A percentile compares a stretch with the other conserved stretches of the same genome.
phyloP scores from a whole-genome alignment of 441 rosid genomes.

The Jatropha multifida region DNA sequence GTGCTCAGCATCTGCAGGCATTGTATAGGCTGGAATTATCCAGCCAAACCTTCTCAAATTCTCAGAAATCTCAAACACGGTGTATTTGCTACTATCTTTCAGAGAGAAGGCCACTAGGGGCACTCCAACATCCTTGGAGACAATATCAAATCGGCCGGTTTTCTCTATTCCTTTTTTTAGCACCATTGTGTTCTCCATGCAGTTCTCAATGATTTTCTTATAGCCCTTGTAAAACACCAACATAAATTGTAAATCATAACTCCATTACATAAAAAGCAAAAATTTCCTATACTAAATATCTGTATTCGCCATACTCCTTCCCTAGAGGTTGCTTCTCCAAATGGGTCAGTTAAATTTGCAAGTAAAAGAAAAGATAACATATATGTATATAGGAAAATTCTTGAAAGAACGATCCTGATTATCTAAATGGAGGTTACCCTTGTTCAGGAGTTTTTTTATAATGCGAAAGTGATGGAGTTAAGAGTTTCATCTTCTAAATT shows the following conservation, averaged over 20 bases:
- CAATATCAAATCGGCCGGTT: slow-evolving; percentile 51
- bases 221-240: slow-evolving; percentile 49
- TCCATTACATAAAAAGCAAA: not conserved
- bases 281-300: not conserved
- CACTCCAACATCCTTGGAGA: slow-evolving; percentile 66
- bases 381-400: too few species aligned
- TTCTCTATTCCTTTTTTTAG: slow-evolving; percentile 56
- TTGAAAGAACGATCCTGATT: too few species aligned
- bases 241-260: not conserved
- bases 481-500: too few species aligned
- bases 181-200: slow-evolving; percentile 48
- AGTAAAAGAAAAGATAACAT: too few species aligned
- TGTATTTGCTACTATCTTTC: slow-evolving; percentile 53
- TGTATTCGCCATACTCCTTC: too few species aligned
- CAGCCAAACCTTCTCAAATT: slow-evolving; percentile 62
- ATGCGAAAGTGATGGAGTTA: too few species aligned
- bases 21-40: slow-evolving; percentile 80
- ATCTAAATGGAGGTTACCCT: too few species aligned
- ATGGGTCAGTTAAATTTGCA: too few species aligned
- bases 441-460: too few species aligned
- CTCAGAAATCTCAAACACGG: slow-evolving; percentile 56
- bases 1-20: slow-evolving; percentile 71
- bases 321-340: too few species aligned
- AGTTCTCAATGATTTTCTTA: slow-evolving; percentile 56
- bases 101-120: slow-evolving; percentile 72